phyloP scores from a whole-genome alignment of 305 asterid genomes.

The Fraxinus ornus region DNA sequence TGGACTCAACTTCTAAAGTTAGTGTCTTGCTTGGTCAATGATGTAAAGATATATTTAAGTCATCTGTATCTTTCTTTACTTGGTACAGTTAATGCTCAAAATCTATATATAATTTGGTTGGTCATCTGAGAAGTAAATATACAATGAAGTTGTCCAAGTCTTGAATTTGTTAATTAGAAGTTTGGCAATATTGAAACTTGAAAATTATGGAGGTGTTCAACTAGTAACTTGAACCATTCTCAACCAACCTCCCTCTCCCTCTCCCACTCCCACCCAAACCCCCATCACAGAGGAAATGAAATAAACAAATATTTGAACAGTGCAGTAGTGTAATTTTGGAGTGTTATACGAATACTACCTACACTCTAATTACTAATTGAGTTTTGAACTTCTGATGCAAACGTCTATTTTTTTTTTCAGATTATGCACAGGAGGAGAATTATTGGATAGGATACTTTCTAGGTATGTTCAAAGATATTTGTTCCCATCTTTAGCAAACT shows the following conservation, averaged over 20 bases:
- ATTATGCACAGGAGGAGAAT: conserved; percentile 86
- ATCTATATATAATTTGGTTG: background rate
- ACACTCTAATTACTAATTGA: background rate
- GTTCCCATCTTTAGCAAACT: background rate
- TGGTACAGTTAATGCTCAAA: background rate
- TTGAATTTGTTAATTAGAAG: background rate
- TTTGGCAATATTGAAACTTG: background rate
- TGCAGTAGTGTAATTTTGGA: background rate
- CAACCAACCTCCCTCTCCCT: background rate
- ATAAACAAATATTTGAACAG: background rate
- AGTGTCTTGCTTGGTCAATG: background rate
- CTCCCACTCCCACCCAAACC: no score
- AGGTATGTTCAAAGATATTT: conserved; percentile 19
- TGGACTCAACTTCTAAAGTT: background rate
- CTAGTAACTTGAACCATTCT: background rate
- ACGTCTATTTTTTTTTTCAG: conserved; percentile 32
- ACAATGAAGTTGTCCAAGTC: background rate
- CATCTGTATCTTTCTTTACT: background rate
- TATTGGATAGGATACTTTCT: conserved; percentile 60
- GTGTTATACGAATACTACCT: background rate
- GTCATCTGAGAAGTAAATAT: background rate
- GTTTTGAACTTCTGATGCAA: background rate
- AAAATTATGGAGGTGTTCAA: background rate
- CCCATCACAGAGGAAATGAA: background rate
- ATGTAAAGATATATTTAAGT: background rate